Percentiles rank a stretch among this genome's conserved stretches.
Evolutionary conservation across 179 eudicot genomes (phyloP).

Genomic region (Beta corolliflora): DNA sequence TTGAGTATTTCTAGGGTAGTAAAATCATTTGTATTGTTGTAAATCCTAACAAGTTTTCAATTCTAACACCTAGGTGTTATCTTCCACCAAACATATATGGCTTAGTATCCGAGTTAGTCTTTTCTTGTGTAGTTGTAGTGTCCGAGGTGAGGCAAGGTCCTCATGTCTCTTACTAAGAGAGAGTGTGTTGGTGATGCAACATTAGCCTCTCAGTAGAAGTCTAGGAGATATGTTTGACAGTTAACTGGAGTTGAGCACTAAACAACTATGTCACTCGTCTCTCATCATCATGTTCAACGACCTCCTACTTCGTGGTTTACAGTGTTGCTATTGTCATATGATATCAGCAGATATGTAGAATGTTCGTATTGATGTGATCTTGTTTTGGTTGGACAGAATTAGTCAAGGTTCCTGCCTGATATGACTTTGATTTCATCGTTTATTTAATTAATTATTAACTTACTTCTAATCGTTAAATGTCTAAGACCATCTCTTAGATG

Average conservation of each 20-base stretch:
- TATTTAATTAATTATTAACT: too few species aligned
- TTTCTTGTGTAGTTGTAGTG: neutral
- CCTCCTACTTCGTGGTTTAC: neutral
- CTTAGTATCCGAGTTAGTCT: neutral
- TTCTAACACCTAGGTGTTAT: neutral
- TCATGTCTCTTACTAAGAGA: neutral
- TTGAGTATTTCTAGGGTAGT: neutral
- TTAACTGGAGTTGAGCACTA: neutral
- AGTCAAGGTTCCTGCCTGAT: neutral
- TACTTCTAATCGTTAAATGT: too few species aligned
- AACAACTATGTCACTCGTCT: neutral
- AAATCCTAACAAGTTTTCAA: neutral
- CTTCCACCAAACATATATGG: neutral
- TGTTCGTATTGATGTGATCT: neutral
- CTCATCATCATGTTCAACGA: neutral
- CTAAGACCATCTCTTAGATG: too few species aligned
- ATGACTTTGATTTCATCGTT: neutral
- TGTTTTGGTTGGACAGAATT: neutral
- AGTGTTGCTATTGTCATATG: neutral
- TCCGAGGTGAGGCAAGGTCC: neutral
- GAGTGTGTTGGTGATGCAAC: neutral
- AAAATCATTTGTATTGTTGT: neutral
- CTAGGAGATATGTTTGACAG: neutral
- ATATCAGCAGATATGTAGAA: neutral
- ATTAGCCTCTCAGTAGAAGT: neutral